Percentiles rank a stretch among this genome's conserved stretches.
Conservation (phyloP, 352 stramenopile species). For the Phytophthora constricta region DNA sequence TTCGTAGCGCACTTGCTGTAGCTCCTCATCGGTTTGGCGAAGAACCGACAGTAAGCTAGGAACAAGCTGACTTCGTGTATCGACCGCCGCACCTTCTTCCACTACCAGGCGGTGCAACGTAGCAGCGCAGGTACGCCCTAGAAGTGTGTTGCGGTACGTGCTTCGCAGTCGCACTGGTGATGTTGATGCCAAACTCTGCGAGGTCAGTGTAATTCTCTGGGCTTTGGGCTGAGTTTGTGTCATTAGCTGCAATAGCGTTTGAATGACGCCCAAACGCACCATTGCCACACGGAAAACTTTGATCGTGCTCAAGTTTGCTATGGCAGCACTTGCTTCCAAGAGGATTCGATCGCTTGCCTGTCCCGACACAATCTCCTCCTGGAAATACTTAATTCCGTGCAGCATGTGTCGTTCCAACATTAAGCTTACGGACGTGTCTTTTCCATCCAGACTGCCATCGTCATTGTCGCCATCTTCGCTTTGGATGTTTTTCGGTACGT, state of each 20-base stretch:
- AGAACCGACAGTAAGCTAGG: constrained; percentile 67
- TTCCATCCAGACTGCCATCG: not conserved
- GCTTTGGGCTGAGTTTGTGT: constrained; percentile 10
- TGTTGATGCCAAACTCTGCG: not conserved
- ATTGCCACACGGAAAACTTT: constrained; percentile 62
- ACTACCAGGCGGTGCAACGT: constrained; percentile 75
- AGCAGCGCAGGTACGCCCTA: constrained; percentile 62
- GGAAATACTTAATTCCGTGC: constrained; percentile 65
- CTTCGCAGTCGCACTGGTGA: constrained; percentile 5
- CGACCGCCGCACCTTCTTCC: constrained; percentile 56
- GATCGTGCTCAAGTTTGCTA: constrained; percentile 80
- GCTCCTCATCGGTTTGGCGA: constrained; percentile 60
- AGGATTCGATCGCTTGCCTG: constrained; percentile 51
- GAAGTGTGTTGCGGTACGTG: constrained; percentile 18
- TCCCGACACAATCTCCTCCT: constrained; percentile 54
- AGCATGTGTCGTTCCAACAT: constrained; percentile 64
- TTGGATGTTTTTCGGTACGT: constrained; percentile 14
- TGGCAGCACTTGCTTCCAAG: constrained; percentile 57
- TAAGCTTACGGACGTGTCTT: constrained; percentile 31
- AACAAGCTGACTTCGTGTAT: constrained; percentile 47
- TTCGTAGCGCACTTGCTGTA: constrained; percentile 79
- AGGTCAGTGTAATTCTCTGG: constrained; percentile 15
- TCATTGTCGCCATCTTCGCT: constrained; percentile 13
- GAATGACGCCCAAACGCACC: constrained; percentile 59
- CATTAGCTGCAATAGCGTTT: constrained; percentile 58